Evolutionary conservation across 306 rosid genomes (phyloP), one percentile per base, ranked within the genome.

Genomic region (Prunus mongolica): DNA sequence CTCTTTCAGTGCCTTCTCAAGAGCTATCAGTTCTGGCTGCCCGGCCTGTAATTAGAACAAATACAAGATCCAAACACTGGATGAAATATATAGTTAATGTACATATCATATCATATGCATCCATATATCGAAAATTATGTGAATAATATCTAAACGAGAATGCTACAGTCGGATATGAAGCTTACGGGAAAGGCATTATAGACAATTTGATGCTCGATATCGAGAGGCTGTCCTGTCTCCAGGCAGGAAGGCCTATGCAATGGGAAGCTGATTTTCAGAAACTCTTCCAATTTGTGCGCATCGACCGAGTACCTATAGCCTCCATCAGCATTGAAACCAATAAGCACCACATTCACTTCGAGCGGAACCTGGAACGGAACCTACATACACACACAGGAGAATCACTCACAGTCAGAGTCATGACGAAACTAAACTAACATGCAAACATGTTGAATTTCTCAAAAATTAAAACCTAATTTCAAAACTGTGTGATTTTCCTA

Each of bases 311-410:
- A 90, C 72, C 98, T 83, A 46, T 90, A 95, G 12, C 93, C 98
- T 75, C 98, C 98, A 66, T 95, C 97, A 1, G 81, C 88, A 58
- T 25, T 89, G 56, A 95, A 95, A 67, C 98, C 98, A 64, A 95
- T 68, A 27, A 95, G 93, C 73, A 95, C 89, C 61, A 95, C 84
- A 61, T 92, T 95, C 77, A 95, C 98, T 89, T 95, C 98, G 0
- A 95, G 91, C 34, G 97, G 97, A 83, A 92, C 98, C 81, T 83
- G 98, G 83, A 95, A 92, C 14, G 98, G 97, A 82, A 95, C 98
- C 98, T 95, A 72, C 52, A 44, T 34, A 56, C 20, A 19, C 14
- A 68, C 38, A 73, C 8, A 32, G 41, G 41, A 34, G 2, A 34
- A 10, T 10, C 54, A 24, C 32, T 24, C 46, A 67, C 64, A 79